Conservation (phyloP, 179 eudicot species). For the Heliamphora pulchella region DNA sequence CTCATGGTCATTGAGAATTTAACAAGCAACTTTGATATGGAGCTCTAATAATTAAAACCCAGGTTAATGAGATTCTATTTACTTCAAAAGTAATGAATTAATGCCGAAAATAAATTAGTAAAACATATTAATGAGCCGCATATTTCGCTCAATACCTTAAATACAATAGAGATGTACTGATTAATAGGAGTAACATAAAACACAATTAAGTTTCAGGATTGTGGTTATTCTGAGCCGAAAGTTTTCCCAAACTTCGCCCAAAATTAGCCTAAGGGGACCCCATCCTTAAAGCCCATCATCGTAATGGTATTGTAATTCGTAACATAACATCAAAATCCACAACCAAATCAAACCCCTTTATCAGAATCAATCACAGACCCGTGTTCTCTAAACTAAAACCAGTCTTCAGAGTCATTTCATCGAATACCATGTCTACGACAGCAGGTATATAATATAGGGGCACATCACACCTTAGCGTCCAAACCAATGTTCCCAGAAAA, state of each 20-base stretch:
- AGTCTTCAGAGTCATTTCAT: conserved; percentile 10
- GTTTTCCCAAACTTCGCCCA: not conserved
- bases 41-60: not conserved
- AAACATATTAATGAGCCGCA: not conserved
- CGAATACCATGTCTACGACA: not conserved
- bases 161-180: not conserved
- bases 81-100: not conserved
- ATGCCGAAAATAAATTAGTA: not conserved
- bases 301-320: not conserved
- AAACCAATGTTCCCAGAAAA: conserved; percentile 47
- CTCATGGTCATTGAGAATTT: not conserved
- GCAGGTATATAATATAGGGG: not conserved
- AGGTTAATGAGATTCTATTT: not conserved
- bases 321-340: not conserved
- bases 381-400: not conserved
- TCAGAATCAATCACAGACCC: not conserved
- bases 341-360: not conserved
- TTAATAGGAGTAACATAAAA: not conserved
- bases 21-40: not conserved
- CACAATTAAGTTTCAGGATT: not conserved
- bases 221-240: not conserved
- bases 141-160: not conserved
- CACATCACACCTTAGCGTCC: conserved; percentile 56
- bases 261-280: not conserved
- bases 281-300: not conserved